Evolutionary conservation across 352 stramenopile genomes (phyloP).

Genomic region (Pilasporangium apinafurcum): DNA sequence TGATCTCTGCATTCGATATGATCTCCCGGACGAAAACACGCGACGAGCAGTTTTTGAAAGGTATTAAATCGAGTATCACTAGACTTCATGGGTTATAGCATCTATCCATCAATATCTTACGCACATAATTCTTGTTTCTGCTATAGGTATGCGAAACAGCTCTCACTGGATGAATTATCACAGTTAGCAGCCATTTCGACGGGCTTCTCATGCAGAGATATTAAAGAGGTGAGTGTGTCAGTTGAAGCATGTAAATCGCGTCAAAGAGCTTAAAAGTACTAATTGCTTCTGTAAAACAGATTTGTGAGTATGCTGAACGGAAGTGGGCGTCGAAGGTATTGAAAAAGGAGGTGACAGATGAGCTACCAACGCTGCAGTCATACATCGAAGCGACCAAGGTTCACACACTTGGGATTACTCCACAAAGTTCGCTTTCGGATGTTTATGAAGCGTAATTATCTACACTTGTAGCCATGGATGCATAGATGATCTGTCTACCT

Average conservation of each 20-base stretch:
- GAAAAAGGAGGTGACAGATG: constrained; percentile 73
- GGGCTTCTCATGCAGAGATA: constrained; percentile 90
- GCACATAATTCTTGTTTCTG: background rate
- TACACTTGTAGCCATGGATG: background rate
- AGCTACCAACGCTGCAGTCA: constrained; percentile 54
- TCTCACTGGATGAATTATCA: constrained; percentile 61
- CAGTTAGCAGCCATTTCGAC: constrained; percentile 72
- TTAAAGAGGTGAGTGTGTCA: constrained; percentile 83
- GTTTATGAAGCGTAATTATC: constrained; percentile 43
- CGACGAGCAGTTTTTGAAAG: constrained; percentile 83
- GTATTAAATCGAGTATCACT: constrained; percentile 27
- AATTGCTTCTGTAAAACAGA: constrained; percentile 26
- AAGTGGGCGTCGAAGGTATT: constrained; percentile 90
- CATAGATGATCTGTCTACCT: too few species aligned
- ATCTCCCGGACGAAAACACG: constrained; percentile 81
- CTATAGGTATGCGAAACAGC: constrained; percentile 85
- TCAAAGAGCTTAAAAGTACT: background rate
- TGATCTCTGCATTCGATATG: constrained; percentile 90
- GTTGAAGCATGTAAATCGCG: background rate
- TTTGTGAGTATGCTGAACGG: constrained; percentile 91
- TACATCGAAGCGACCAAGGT: constrained; percentile 78
- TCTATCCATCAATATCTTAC: background rate
- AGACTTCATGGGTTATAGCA: background rate
- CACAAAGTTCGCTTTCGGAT: constrained; percentile 23
- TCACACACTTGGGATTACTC: constrained; percentile 42